phyloP scores from a whole-genome alignment of 208 protist species.

The Leishmania tropica region DNA sequence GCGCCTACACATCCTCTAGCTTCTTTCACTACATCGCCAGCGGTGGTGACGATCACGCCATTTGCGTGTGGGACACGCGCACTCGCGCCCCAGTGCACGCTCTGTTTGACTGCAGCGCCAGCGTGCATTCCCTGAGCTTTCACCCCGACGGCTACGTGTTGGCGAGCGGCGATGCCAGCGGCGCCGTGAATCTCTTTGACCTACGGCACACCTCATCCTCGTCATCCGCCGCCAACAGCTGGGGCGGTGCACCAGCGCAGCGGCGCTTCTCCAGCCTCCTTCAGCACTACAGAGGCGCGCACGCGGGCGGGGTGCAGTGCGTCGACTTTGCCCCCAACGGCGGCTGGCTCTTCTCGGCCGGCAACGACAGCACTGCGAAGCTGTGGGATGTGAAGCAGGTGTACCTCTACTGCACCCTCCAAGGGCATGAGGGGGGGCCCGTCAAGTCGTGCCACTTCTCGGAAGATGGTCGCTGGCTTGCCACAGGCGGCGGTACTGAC shows the following conservation, averaged over 20 bases:
- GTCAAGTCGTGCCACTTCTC: slow-evolving; percentile 65
- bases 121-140: slow-evolving; percentile 76
- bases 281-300: slow-evolving; percentile 81
- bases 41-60: slow-evolving; percentile 80
- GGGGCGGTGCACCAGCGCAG: neutral
- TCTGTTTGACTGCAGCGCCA: slow-evolving; percentile 64
- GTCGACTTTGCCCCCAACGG: slow-evolving; percentile 80
- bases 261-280: slow-evolving; percentile 45
- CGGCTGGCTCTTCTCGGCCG: slow-evolving; percentile 79
- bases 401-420: slow-evolving; percentile 83
- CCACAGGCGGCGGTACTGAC: slow-evolving; percentile 67
- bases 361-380: slow-evolving; percentile 76
- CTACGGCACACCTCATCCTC: slow-evolving; percentile 44
- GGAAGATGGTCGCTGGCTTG: slow-evolving; percentile 62
- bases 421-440: slow-evolving; percentile 78
- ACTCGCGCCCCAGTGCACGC: slow-evolving; percentile 49
- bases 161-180: slow-evolving; percentile 64
- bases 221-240: neutral
- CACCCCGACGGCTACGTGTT: slow-evolving; percentile 85
- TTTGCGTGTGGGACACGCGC: slow-evolving; percentile 86
- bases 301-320: slow-evolving; percentile 65
- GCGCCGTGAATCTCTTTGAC: slow-evolving; percentile 89
- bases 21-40: slow-evolving; percentile 68
- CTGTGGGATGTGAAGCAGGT: slow-evolving; percentile 89
- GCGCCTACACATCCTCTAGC: slow-evolving; percentile 9